These are phyloP conservation scores for Oryza longistaminata DNA, from an alignment of 176 grass and related monocot genomes.

Conservation along the genomic window DNA sequence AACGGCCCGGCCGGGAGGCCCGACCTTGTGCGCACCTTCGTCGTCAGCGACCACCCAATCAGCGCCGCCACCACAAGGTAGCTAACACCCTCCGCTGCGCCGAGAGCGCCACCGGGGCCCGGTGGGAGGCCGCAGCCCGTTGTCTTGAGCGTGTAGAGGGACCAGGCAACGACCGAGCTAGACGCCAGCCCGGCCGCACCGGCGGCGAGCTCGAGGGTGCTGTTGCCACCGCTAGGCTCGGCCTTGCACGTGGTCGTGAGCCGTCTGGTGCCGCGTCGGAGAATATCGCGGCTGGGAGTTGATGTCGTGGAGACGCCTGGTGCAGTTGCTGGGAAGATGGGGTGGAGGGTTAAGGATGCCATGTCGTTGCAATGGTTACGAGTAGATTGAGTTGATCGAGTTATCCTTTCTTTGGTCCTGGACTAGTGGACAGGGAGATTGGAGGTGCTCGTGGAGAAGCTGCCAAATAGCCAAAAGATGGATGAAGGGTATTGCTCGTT, in stretches of 20 bases:
- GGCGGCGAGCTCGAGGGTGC: slow-evolving; percentile 46
- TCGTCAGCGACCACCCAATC: slow-evolving; percentile 71
- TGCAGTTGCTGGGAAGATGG: not conserved
- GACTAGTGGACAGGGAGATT: too few species aligned
- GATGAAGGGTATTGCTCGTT: too few species aligned
- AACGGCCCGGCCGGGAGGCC: slow-evolving; percentile 73
- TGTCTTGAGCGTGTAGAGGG: slow-evolving; percentile 70
- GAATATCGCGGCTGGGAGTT: not conserved
- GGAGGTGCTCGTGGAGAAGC: too few species aligned
- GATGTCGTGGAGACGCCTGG: slow-evolving; percentile 4
- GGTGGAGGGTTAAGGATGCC: slow-evolving; percentile 24
- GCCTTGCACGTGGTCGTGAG: slow-evolving; percentile 38
- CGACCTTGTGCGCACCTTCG: slow-evolving; percentile 74
- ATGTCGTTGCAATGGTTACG: not conserved
- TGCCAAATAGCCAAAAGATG: too few species aligned
- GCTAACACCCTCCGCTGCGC: slow-evolving; percentile 77
- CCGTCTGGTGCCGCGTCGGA: not conserved
- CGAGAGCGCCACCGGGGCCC: slow-evolving; percentile 64
- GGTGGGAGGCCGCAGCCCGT: slow-evolving; percentile 79
- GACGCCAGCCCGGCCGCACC: slow-evolving; percentile 50
- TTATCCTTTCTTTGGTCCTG: not conserved
- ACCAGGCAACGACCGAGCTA: slow-evolving; percentile 63
- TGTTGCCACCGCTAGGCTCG: slow-evolving; percentile 45
- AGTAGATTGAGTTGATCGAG: not conserved
- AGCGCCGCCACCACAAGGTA: slow-evolving; percentile 68